Evolutionary conservation across 2,329 filamentous ascomycete genomes (phyloP).

Genomic region (Reticulascus tulasneorum): DNA sequence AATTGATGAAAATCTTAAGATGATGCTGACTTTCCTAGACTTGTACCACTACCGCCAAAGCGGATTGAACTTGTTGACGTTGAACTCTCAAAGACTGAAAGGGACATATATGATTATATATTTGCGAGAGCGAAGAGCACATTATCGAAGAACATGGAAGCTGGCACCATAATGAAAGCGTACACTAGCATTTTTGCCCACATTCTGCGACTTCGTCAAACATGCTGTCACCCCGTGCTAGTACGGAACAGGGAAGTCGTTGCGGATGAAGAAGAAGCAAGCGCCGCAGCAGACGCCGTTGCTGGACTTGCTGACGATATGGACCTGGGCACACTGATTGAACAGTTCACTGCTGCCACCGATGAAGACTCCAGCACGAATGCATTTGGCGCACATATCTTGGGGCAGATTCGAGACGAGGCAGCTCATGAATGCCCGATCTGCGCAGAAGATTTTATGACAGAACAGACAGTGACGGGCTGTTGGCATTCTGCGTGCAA

Average conservation of each 20-base stretch:
- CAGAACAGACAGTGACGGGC: slow-evolving; percentile 87
- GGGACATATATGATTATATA: slow-evolving; percentile 90
- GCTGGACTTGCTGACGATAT: slow-evolving; percentile 90
- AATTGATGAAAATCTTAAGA: background rate
- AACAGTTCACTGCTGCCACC: slow-evolving; percentile 71
- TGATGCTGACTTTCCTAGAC: slow-evolving; percentile 18
- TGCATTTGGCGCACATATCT: slow-evolving; percentile 76
- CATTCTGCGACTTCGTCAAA: slow-evolving; percentile 85
- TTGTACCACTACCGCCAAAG: slow-evolving; percentile 80
- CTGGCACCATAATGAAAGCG: slow-evolving; percentile 88
- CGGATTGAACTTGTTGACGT: slow-evolving; percentile 83
- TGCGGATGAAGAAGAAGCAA: slow-evolving; percentile 82
- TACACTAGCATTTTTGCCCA: slow-evolving; percentile 98
- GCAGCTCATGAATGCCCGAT: slow-evolving; percentile 87
- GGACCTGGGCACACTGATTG: slow-evolving; percentile 83
- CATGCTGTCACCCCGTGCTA: slow-evolving; percentile 88
- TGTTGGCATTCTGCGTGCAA: slow-evolving; percentile 99
- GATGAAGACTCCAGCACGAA: slow-evolving; percentile 61
- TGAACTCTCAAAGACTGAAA: slow-evolving; percentile 78
- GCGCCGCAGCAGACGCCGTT: slow-evolving; percentile 69
- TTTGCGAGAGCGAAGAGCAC: slow-evolving; percentile 77
- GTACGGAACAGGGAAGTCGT: slow-evolving; percentile 82
- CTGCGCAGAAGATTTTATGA: slow-evolving; percentile 93
- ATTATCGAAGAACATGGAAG: slow-evolving; percentile 82
- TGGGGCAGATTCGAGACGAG: slow-evolving; percentile 89